Base-by-base conservation (phyloP, 768 basidiomycete species). In the Leccinum sublutescens region DNA sequence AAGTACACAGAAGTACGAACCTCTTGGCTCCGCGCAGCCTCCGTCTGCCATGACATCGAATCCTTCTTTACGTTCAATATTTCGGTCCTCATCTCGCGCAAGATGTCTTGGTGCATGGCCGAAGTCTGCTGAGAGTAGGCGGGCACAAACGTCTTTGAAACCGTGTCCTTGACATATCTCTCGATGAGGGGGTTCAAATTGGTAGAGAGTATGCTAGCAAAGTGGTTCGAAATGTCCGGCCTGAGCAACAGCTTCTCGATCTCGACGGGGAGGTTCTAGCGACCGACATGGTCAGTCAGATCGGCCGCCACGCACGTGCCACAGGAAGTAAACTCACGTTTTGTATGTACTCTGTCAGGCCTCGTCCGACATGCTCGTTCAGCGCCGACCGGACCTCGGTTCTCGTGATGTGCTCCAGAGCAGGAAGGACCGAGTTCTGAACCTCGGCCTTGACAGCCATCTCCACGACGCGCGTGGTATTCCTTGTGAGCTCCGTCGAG, bases 391-490 rank as follows among this genome's bases (percentile, higher is more conserved):
- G 88, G 56, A 95, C 88, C 73, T 94, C 92, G 52, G 75, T 84
- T 74, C 86, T 88, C 9, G 91, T 93, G 70, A 93, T 91, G 55
- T 77, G 86, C 71, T 93, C 91, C 34, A 95, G 78, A 8, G 91
- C 83, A 4, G 93, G 93, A 19, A 93, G 78, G 12, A 95, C 89
- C 0, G 90, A 91, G 66, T 81, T 87, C 70, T 91, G 91, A 15
- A 94, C 88, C 70, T 93, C 92, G 54, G 77, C 80, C 77, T 92
- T 93, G 68, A 94, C 88, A 14, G 91, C 93, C 81, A 88, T 82
- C 76, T 95, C 93, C 48, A 95, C 93, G 51, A 93, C 89, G 12
- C 91, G 83, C 10, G 91, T 91, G 11, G 92, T 94, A 65, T 93
- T 93, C 75, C 89, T 86, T 9, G 89, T 93, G 53, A 94, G 79